A percentile compares a stretch with the other conserved stretches of the same genome.
phyloP scores from a whole-genome alignment of 2,329 filamentous ascomycete species.

The Arachnopeziza araneosa region DNA sequence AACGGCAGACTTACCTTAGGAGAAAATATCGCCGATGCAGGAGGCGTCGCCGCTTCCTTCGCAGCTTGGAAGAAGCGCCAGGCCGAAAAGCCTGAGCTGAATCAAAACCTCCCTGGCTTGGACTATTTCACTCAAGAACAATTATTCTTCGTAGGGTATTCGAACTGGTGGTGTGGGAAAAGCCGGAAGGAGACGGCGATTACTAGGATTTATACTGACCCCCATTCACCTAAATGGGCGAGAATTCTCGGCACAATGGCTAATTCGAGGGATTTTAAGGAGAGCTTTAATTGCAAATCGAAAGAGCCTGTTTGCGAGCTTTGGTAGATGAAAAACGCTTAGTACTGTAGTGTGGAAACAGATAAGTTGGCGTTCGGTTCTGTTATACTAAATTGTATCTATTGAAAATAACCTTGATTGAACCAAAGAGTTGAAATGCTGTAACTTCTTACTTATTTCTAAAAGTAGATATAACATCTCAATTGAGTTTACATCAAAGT shows the following conservation, averaged over 20 bases:
- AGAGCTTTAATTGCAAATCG: conserved; percentile 59
- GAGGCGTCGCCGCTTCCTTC: conserved; percentile 58
- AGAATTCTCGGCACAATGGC: conserved; percentile 58
- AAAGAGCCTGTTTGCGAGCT: conserved; percentile 65
- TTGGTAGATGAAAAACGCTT: conserved; percentile 42
- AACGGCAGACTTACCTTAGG: conserved; percentile 59
- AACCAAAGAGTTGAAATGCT: no score
- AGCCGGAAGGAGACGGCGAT: conserved; percentile 52
- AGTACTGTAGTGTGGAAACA: no score
- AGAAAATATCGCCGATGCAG: conserved; percentile 69
- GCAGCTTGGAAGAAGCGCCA: conserved; percentile 59
- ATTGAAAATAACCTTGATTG: no score
- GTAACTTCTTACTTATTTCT: no score
- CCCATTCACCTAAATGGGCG: conserved; percentile 58
- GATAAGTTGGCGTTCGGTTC: no score
- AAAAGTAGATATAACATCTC: no score
- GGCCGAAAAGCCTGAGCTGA: conserved; percentile 37
- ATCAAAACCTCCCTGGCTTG: conserved; percentile 53
- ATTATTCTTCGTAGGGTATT: conserved; percentile 63
- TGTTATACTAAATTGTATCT: no score
- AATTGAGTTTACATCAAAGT: no score
- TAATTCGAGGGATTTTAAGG: conserved; percentile 62
- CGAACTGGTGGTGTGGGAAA: conserved; percentile 63
- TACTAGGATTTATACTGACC: conserved; percentile 54
- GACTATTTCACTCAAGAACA: conserved; percentile 60